Conservation (phyloP, 108 stramenopile genomes). For the Cyclotella choctawhatcheeana region DNA sequence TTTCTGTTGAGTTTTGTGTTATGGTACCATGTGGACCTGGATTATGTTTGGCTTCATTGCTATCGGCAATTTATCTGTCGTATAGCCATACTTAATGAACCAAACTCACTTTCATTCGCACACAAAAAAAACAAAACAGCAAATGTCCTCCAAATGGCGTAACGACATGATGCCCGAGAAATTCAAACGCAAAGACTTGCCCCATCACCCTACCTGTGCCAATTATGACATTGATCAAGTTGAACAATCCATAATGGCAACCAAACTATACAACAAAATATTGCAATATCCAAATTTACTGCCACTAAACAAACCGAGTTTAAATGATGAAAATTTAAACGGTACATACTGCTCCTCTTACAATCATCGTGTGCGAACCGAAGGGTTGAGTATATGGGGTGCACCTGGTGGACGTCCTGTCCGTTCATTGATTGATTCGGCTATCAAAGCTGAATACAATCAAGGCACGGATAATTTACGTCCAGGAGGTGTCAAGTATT, state of each 20-base stretch:
- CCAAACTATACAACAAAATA: conserved; percentile 27
- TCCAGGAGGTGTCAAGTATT: neutral
- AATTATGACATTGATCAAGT: conserved; percentile 36
- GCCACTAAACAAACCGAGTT: conserved; percentile 36
- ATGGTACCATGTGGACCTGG: too few relatives aligned
- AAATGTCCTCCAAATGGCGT: conserved; percentile 42
- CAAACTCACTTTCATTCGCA: too few relatives aligned
- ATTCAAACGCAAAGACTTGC: conserved; percentile 16
- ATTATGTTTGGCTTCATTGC: too few relatives aligned
- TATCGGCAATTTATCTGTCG: too few relatives aligned
- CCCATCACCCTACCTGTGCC: conserved; percentile 39
- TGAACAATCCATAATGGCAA: conserved; percentile 30
- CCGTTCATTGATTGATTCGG: conserved; percentile 20
- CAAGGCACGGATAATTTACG: conserved; percentile 12
- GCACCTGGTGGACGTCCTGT: conserved; percentile 35
- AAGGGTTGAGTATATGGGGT: conserved; percentile 39
- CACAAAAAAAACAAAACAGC: too few relatives aligned
- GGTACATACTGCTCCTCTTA: conserved; percentile 48
- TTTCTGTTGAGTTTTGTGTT: too few relatives aligned
- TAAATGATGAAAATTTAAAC: conserved; percentile 41
- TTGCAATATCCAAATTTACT: conserved; percentile 29
- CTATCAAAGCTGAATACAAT: conserved; percentile 27
- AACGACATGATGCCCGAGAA: conserved; percentile 46
- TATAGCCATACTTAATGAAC: too few relatives aligned
- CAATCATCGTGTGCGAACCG: conserved; percentile 37